phyloP scores from a whole-genome alignment of 2,329 filamentous ascomycete genomes.

The Penicillium italicum region DNA sequence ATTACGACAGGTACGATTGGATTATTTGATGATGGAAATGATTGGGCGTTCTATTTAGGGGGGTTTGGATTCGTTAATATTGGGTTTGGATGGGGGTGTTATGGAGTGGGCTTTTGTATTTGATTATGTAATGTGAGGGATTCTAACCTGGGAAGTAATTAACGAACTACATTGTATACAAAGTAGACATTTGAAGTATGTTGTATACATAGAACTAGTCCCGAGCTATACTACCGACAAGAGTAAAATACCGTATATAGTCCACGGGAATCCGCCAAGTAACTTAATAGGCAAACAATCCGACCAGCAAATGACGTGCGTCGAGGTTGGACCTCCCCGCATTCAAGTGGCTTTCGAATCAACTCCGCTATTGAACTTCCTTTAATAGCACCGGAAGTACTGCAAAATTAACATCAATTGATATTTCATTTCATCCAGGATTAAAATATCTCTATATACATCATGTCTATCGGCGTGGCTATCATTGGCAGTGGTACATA shows the following conservation, averaged over 20 bases:
- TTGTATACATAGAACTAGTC: too few species aligned
- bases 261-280: not conserved
- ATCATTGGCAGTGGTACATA: constrained; percentile 51
- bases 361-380: not conserved
- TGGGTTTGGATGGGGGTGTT: constrained; percentile 2
- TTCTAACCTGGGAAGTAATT: too few species aligned
- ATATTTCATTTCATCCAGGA: not conserved
- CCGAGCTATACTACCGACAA: too few species aligned
- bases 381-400: not conserved
- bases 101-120: not conserved
- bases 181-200: too few species aligned
- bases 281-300: not conserved
- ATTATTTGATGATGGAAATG: constrained; percentile 10
- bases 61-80: constrained; percentile 12
- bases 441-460: not conserved
- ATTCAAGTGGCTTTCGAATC: not conserved
- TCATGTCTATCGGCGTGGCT: constrained; percentile 47
- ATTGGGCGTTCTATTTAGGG: constrained; percentile 8
- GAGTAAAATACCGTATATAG: too few species aligned
- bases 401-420: not conserved
- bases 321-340: constrained; percentile 5
- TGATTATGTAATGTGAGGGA: not conserved
- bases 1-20: constrained; percentile 9
- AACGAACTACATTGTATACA: too few species aligned
- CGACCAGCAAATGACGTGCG: constrained; percentile 5